Conservation (phyloP, 495 filamentous ascomycete genomes). For the Sabuloglossum arenarium region DNA sequence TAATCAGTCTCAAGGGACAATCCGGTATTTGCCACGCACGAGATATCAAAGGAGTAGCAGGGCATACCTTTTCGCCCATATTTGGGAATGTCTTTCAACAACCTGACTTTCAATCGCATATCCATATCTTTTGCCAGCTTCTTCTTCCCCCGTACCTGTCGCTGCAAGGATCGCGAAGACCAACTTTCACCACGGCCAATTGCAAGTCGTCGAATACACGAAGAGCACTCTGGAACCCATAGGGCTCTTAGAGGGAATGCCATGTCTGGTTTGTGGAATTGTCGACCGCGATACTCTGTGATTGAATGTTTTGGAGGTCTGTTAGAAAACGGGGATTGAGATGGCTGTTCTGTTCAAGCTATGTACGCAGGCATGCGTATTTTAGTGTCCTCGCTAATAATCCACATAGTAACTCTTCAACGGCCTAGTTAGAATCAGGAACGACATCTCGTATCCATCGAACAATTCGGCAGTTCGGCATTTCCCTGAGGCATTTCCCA, state of each 20-base stretch:
- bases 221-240: neutral
- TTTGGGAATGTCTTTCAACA: constrained; percentile 34
- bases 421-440: neutral
- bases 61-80: constrained; percentile 36
- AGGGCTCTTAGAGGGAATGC: neutral
- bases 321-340: neutral
- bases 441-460: neutral
- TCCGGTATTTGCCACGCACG: neutral
- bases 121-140: constrained; percentile 22
- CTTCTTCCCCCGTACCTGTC: constrained; percentile 14
- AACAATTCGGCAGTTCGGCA: neutral
- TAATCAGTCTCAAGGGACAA: neutral
- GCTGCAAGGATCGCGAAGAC: neutral
- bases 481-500: neutral
- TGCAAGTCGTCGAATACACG: neutral
- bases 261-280: neutral
- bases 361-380: neutral
- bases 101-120: constrained; percentile 21
- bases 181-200: neutral
- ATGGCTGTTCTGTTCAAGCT: neutral
- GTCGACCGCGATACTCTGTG: neutral
- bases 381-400: neutral
- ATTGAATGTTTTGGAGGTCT: no score
- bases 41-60: neutral
- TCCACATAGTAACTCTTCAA: neutral